phyloP scores from a whole-genome alignment of 1,139 yeast genomes.

The Pichia norvegensis region DNA sequence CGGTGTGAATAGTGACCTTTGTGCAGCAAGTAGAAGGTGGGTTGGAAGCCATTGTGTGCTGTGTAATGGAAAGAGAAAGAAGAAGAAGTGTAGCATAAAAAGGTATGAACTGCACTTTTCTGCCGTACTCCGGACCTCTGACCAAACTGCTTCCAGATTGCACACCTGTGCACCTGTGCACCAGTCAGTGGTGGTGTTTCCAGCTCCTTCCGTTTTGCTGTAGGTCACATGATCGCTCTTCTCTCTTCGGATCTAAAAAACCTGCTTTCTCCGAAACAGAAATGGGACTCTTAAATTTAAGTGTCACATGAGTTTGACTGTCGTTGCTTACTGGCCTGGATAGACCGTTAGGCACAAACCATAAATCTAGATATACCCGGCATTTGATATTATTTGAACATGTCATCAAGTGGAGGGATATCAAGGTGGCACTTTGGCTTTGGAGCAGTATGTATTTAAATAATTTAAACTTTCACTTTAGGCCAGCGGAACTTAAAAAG shows the following conservation, averaged over 20 bases:
- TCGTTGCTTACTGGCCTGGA: neutral
- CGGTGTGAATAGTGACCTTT: constrained; percentile 37
- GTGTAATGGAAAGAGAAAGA: neutral
- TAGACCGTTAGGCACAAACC: too few species aligned
- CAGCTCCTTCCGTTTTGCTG: too few species aligned
- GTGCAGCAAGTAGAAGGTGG: constrained; percentile 38
- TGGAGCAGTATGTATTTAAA: constrained; percentile 15
- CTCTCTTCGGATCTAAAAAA: neutral
- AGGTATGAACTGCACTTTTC: too few species aligned
- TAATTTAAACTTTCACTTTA: neutral
- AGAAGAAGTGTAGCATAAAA: neutral
- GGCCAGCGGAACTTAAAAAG: too few species aligned
- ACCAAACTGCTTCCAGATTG: neutral
- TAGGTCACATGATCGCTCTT: neutral
- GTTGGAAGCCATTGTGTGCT: constrained; percentile 13
- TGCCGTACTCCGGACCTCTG: too few species aligned
- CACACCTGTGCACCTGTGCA: neutral
- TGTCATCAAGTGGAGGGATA: constrained; percentile 3
- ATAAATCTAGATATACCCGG: neutral
- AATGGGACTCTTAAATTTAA: neutral
- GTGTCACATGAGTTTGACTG: neutral
- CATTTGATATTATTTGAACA: neutral
- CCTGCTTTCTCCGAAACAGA: neutral
- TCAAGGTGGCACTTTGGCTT: constrained; percentile 14
- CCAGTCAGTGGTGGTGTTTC: too few species aligned